A percentile compares a stretch with the other conserved stretches of the same genome.
Conservation (phyloP, 768 basidiomycete genomes). For the Tylopilus plumbeoviolaceoides region DNA sequence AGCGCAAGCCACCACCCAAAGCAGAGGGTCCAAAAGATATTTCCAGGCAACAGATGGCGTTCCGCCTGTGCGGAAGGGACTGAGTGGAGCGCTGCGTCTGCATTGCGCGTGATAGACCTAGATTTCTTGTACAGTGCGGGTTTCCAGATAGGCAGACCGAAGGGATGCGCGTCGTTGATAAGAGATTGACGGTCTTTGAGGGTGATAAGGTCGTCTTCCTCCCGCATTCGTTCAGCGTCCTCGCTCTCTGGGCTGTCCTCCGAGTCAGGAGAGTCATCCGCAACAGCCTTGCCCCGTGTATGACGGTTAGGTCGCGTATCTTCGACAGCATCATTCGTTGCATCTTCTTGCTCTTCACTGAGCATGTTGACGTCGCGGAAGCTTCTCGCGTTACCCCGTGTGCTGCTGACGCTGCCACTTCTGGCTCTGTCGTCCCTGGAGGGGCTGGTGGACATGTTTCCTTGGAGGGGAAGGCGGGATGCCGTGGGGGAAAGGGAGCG, state of each 20-base stretch:
- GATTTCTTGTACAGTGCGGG: constrained; percentile 98
- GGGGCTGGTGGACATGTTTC: constrained; percentile 52
- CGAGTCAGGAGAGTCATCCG: constrained; percentile 38
- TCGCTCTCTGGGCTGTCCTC: constrained; percentile 39
- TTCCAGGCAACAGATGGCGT: constrained; percentile 88
- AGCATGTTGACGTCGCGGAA: constrained; percentile 41
- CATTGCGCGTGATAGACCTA: constrained; percentile 92
- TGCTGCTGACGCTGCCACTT: constrained; percentile 62
- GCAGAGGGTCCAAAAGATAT: constrained; percentile 83
- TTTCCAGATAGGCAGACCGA: constrained; percentile 99
- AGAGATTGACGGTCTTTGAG: constrained; percentile 94
- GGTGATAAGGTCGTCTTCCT: constrained; percentile 84
- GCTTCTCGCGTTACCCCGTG: constrained; percentile 43
- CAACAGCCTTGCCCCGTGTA: constrained; percentile 40
- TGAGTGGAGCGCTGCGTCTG: constrained; percentile 90
- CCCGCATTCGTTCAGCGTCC: constrained; percentile 17
- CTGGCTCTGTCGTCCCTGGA: constrained; percentile 45
- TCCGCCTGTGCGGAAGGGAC: constrained; percentile 91
- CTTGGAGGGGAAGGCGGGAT: constrained; percentile 39
- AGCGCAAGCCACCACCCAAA: constrained; percentile 95
- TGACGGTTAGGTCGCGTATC: constrained; percentile 21
- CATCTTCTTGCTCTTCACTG: constrained; percentile 53
- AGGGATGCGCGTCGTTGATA: constrained; percentile 98
- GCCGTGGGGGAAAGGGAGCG: constrained; percentile 42
- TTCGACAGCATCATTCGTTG: constrained; percentile 30